Evolutionary conservation across 108 stramenopile species (phyloP).

Genomic region (Nannochloropsis gaditana): DNA sequence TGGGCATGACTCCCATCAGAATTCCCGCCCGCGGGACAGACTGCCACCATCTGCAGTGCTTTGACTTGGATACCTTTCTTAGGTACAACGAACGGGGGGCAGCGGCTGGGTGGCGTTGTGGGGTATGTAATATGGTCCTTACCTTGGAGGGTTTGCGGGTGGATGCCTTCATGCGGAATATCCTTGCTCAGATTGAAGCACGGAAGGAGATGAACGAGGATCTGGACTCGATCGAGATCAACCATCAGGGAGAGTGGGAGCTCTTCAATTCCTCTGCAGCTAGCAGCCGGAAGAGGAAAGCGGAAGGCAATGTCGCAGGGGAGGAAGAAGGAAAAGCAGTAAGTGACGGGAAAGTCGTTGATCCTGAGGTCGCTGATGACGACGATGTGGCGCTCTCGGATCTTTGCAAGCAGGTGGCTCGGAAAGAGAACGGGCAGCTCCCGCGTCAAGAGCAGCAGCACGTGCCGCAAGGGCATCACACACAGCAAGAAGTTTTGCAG

Average conservation of each 20-base stretch:
- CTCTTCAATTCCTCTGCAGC: neutral
- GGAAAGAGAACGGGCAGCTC: no score
- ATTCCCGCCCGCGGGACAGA: conserved; percentile 31
- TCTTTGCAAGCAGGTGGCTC: neutral
- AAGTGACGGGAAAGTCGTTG: neutral
- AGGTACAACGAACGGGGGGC: conserved; percentile 33
- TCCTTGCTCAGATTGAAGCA: neutral
- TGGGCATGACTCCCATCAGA: conserved; percentile 43
- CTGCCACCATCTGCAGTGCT: conserved; percentile 48
- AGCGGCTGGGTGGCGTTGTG: conserved; percentile 45
- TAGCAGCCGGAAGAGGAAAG: conserved; percentile 14
- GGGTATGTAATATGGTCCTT: conserved; percentile 35
- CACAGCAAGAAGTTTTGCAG: neutral
- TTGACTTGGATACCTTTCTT: conserved; percentile 41
- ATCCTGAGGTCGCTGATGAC: neutral
- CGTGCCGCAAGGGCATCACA: neutral
- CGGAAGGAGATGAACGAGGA: neutral
- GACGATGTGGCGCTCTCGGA: neutral
- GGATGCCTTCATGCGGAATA: neutral
- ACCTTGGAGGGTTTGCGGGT: neutral
- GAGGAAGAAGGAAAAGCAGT: neutral
- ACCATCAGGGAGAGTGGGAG: neutral
- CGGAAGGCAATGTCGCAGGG: neutral
- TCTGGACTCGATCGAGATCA: neutral
- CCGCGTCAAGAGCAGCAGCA: neutral